Conservation (phyloP, 2,329 filamentous ascomycete species). For the Diaporthe velutina region DNA sequence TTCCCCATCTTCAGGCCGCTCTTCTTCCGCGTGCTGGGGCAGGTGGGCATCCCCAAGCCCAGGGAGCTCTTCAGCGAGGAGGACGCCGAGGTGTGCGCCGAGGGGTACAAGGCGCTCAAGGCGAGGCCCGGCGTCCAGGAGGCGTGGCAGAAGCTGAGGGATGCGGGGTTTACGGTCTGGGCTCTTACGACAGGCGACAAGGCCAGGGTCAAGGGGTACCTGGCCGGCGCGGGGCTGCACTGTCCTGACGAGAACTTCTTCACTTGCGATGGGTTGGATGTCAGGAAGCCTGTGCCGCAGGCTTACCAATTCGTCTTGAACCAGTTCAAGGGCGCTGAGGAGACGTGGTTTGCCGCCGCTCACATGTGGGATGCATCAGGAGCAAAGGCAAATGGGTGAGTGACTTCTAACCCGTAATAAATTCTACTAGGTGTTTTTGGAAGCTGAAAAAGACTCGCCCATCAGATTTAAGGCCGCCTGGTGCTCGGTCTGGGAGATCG, state of each 20-base stretch:
- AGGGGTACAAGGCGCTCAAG: conserved; percentile 52
- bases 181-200: conserved; percentile 65
- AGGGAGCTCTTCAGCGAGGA: conserved; percentile 56
- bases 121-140: conserved; percentile 56
- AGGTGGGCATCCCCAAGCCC: conserved; percentile 58
- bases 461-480: conserved; percentile 63
- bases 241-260: conserved; percentile 65
- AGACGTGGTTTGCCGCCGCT: conserved; percentile 69
- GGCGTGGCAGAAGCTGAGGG: conserved; percentile 56
- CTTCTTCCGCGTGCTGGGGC: conserved; percentile 62
- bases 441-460: not conserved
- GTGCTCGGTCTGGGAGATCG: conserved; percentile 65
- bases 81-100: conserved; percentile 55
- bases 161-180: conserved; percentile 65
- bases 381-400: conserved; percentile 59
- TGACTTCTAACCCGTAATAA: not conserved
- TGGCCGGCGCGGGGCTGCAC: conserved; percentile 59
- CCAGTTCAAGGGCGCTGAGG: conserved; percentile 51
- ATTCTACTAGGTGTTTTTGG: not conserved
- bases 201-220: conserved; percentile 64
- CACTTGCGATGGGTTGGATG: conserved; percentile 60
- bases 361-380: conserved; percentile 72
- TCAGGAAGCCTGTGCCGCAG: conserved; percentile 63
- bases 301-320: conserved; percentile 60
- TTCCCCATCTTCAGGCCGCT: conserved; percentile 56